phyloP scores from a whole-genome alignment of 2,329 filamentous ascomycete species.

The Aquanectria penicillioides region DNA sequence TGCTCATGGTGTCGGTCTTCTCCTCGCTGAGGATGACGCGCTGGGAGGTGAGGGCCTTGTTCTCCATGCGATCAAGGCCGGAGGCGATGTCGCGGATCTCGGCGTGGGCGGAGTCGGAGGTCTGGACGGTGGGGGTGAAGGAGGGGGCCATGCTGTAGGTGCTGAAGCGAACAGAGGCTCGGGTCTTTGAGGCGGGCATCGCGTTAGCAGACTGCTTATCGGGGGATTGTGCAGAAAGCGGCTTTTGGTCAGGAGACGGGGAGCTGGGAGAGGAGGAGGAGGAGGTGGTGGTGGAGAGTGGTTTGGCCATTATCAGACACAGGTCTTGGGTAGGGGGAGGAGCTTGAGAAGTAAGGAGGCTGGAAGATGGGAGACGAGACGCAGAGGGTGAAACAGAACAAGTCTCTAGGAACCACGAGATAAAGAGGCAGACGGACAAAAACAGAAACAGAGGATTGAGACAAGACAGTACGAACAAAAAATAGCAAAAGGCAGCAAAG shows the following conservation, averaged over 20 bases:
- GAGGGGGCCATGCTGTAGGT: slow-evolving; percentile 69
- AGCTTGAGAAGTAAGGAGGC: slow-evolving; percentile 15
- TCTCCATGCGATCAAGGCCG: slow-evolving; percentile 87
- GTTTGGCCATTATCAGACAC: slow-evolving; percentile 32
- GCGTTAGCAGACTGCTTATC: slow-evolving; percentile 30
- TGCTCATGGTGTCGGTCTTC: slow-evolving; percentile 84
- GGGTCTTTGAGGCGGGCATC: slow-evolving; percentile 52
- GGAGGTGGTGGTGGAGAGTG: slow-evolving; percentile 24
- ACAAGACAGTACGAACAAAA: neutral
- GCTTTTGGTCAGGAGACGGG: slow-evolving; percentile 15
- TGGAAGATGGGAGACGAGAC: slow-evolving; percentile 12
- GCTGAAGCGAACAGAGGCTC: slow-evolving; percentile 67
- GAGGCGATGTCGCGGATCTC: slow-evolving; percentile 77
- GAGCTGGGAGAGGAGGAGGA: slow-evolving; percentile 25
- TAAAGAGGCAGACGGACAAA: neutral
- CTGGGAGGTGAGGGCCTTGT: slow-evolving; percentile 85
- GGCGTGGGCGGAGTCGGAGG: slow-evolving; percentile 64
- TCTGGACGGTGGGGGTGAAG: slow-evolving; percentile 66
- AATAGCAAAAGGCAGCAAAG: neutral
- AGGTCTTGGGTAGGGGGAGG: slow-evolving; percentile 13
- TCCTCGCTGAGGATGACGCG: slow-evolving; percentile 76
- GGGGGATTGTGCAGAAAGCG: slow-evolving; percentile 24
- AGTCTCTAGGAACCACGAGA: neutral
- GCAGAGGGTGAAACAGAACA: neutral
- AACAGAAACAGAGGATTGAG: neutral